These are phyloP conservation scores for Lagenidium sp. DNA, from an alignment of 352 stramenopile genomes.

Conservation along the genomic window DNA sequence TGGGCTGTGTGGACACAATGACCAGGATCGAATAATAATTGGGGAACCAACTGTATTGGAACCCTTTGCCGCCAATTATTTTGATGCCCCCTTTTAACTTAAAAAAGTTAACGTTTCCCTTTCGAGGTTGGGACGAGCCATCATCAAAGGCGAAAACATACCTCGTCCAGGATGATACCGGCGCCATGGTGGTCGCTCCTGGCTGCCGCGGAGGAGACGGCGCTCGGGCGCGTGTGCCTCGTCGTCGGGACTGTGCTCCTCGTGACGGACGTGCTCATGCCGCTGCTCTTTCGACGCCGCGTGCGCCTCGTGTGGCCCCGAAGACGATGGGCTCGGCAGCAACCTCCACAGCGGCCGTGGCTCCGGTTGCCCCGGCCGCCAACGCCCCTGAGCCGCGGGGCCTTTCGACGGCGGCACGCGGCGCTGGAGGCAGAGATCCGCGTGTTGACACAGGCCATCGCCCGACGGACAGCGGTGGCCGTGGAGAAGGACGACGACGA, in stretches of 20 bases:
- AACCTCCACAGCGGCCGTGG: slow-evolving; percentile 5
- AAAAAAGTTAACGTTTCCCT: no score
- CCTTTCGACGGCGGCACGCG: slow-evolving; percentile 32
- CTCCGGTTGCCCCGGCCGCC: slow-evolving; percentile 7
- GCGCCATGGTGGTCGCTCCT: slow-evolving; percentile 24
- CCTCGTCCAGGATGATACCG: background rate
- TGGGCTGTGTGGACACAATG: no score
- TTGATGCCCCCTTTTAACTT: no score
- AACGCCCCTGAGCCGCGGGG: slow-evolving; percentile 14
- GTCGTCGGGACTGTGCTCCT: slow-evolving; percentile 45
- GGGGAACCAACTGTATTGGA: no score
- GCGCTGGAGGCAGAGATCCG: slow-evolving; percentile 25
- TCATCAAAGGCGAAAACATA: background rate
- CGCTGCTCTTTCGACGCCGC: slow-evolving; percentile 42
- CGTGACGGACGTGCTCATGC: slow-evolving; percentile 35
- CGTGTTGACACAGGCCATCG: slow-evolving; percentile 19
- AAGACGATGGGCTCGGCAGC: no score
- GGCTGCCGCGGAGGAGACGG: slow-evolving; percentile 39
- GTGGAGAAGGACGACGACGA: background rate
- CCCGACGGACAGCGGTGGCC: slow-evolving; percentile 2
- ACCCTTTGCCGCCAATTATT: no score
- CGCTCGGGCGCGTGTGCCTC: slow-evolving; percentile 42
- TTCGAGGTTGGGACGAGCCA: background rate
- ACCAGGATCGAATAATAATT: no score
- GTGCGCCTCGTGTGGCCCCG: slow-evolving; percentile 36